These are phyloP conservation scores for Endocalyx cinctus DNA, from an alignment of 2,329 filamentous ascomycete species.

Conservation along the genomic window DNA sequence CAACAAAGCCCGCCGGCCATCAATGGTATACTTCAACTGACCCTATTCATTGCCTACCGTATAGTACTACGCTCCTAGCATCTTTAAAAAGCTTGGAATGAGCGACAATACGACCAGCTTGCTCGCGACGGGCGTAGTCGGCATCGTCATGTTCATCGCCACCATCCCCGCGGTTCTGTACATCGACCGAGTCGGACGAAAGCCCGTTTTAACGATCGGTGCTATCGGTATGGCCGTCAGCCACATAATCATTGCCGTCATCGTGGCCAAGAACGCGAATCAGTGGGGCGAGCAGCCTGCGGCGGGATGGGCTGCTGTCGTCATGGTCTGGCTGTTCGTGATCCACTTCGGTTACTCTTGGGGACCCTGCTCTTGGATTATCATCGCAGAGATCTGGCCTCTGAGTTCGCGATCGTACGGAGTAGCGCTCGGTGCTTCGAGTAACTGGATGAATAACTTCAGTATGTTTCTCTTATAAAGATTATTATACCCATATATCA, in stretches of 20 bases:
- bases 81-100: slow-evolving; percentile 64
- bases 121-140: slow-evolving; percentile 66
- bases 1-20: too few relatives aligned
- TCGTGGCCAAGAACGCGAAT: slow-evolving; percentile 59
- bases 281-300: slow-evolving; percentile 52
- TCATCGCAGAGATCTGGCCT: slow-evolving; percentile 72
- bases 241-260: slow-evolving; percentile 67
- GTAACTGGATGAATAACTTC: slow-evolving; percentile 57
- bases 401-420: slow-evolving; percentile 66
- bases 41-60: too few relatives aligned
- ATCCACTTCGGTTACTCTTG: slow-evolving; percentile 72
- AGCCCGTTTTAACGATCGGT: slow-evolving; percentile 57
- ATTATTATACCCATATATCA: too few relatives aligned
- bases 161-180: slow-evolving; percentile 64
- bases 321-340: slow-evolving; percentile 71
- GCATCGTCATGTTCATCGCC: slow-evolving; percentile 64
- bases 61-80: slow-evolving; percentile 65
- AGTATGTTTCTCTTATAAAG: slow-evolving; percentile 27
- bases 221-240: slow-evolving; percentile 66
- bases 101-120: slow-evolving; percentile 46
- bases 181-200: slow-evolving; percentile 60
- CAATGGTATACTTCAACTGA: too few relatives aligned
- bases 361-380: slow-evolving; percentile 71
- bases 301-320: slow-evolving; percentile 65
- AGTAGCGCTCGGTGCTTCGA: slow-evolving; percentile 61